Evolutionary conservation across 495 filamentous ascomycete genomes (phyloP).

Genomic region (Aspergillus homomorphus): DNA sequence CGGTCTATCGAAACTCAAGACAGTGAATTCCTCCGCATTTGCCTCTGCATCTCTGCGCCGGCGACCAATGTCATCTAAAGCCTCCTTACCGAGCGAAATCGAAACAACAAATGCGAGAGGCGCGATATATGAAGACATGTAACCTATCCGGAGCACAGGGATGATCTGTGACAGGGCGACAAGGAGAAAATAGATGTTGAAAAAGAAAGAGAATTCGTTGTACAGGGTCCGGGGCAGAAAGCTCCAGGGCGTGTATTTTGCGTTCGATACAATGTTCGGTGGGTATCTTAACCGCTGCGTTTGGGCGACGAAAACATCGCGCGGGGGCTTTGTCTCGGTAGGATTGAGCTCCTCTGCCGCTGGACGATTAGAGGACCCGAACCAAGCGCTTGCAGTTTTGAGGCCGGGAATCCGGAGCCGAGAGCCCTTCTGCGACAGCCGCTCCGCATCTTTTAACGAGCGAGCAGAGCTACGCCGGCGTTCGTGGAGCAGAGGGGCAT

Average conservation of each 20-base stretch:
- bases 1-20: constrained; percentile 60
- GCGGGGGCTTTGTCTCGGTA: constrained; percentile 32
- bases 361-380: constrained; percentile 13
- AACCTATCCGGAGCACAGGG: constrained; percentile 84
- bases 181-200: constrained; percentile 97
- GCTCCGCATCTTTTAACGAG: constrained; percentile 27
- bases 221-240: constrained; percentile 93
- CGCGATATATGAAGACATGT: constrained; percentile 90
- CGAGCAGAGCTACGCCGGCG: constrained; percentile 32
- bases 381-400: constrained; percentile 22
- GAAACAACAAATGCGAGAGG: constrained; percentile 87
- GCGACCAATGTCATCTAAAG: constrained; percentile 86
- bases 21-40: constrained; percentile 86
- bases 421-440: constrained; percentile 23
- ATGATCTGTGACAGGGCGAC: constrained; percentile 93
- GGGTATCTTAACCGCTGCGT: constrained; percentile 45
- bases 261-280: constrained; percentile 85
- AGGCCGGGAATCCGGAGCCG: constrained; percentile 33
- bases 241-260: constrained; percentile 95
- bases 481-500: constrained; percentile 60
- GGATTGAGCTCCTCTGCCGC: constrained; percentile 21
- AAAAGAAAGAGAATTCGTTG: constrained; percentile 99
- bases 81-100: constrained; percentile 94
- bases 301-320: constrained; percentile 45
- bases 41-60: constrained; percentile 86